Percentiles rank a stretch among this genome's conserved stretches.
Evolutionary conservation across 1,284 basidiomycete genomes (phyloP).

Genomic region (Entoloma clypeatum): DNA sequence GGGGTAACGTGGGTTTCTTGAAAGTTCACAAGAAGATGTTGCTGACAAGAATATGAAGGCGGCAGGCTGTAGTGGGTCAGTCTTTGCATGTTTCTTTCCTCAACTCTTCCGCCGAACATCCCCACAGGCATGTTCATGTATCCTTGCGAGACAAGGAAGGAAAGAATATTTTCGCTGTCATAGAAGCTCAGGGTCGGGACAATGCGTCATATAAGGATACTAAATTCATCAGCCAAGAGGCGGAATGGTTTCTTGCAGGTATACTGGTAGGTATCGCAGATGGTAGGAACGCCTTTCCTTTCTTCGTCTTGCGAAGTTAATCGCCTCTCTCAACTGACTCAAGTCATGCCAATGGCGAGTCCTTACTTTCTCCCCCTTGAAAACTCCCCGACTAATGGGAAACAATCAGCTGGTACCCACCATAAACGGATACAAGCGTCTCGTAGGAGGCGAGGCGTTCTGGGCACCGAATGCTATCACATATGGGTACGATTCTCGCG

Average conservation of each 20-base stretch:
- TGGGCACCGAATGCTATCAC: conserved; percentile 94
- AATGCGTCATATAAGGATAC: conserved; percentile 79
- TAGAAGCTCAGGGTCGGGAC: conserved; percentile 55
- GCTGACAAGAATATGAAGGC: conserved; percentile 44
- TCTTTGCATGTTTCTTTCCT: conserved; percentile 7
- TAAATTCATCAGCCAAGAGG: conserved; percentile 77
- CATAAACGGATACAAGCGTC: conserved; percentile 96
- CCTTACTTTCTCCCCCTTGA: background rate
- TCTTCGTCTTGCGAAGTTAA: background rate
- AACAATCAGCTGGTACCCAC: conserved; percentile 83
- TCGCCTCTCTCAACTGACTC: background rate
- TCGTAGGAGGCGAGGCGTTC: conserved; percentile 91
- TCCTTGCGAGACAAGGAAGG: conserved; percentile 73
- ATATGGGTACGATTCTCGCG: conserved; percentile 93
- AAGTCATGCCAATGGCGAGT: conserved; percentile 62
- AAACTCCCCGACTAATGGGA: background rate
- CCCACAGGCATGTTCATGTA: conserved; percentile 82
- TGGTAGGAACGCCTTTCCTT: conserved; percentile 51
- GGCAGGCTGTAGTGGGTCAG: conserved; percentile 87
- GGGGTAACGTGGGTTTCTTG: conserved; percentile 69
- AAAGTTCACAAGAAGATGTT: background rate
- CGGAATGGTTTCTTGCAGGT: conserved; percentile 93
- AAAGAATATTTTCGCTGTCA: conserved; percentile 76
- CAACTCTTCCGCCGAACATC: background rate
- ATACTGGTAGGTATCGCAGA: conserved; percentile 86